Percentiles rank a stretch among this genome's conserved stretches.
phyloP scores from a whole-genome alignment of 495 filamentous ascomycete species.

The Daldinia concentrica region DNA sequence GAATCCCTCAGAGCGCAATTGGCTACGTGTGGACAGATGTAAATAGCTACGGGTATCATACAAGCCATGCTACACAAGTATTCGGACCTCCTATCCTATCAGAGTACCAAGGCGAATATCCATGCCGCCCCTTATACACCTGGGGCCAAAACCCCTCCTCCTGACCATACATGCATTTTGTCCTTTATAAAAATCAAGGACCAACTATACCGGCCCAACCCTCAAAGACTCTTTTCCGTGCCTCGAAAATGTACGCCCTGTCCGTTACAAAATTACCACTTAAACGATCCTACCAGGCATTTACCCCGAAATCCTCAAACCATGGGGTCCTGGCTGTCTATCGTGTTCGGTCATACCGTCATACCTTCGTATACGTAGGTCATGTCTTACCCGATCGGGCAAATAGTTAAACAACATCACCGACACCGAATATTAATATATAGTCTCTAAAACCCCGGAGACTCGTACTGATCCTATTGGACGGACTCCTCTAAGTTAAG shows the following conservation, averaged over 20 bases:
- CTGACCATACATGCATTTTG: background rate
- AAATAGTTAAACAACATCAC: constrained; percentile 12
- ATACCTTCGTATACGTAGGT: constrained; percentile 32
- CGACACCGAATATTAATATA: constrained; percentile 32
- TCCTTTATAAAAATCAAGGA: constrained; percentile 5
- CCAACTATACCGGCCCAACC: constrained; percentile 20
- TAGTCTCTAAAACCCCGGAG: constrained; percentile 7
- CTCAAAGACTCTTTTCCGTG: constrained; percentile 19
- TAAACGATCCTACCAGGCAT: constrained; percentile 1
- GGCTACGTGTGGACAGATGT: background rate
- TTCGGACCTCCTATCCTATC: constrained; percentile 1
- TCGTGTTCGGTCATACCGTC: constrained; percentile 45
- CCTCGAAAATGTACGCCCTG: constrained; percentile 18
- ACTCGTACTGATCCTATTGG: constrained; percentile 2
- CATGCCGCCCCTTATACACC: constrained; percentile 9
- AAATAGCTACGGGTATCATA: constrained; percentile 10
- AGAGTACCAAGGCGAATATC: background rate
- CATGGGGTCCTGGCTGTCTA: constrained; percentile 20
- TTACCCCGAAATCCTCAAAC: constrained; percentile 12
- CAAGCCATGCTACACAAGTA: background rate
- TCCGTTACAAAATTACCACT: constrained; percentile 21
- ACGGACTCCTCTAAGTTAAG: constrained; percentile 10
- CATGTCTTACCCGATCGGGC: background rate
- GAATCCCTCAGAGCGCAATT: background rate
- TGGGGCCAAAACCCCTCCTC: background rate